These are phyloP conservation scores for Thermothielavioides terrestris DNA, from an alignment of 495 filamentous ascomycete genomes.

Conservation along the genomic window DNA sequence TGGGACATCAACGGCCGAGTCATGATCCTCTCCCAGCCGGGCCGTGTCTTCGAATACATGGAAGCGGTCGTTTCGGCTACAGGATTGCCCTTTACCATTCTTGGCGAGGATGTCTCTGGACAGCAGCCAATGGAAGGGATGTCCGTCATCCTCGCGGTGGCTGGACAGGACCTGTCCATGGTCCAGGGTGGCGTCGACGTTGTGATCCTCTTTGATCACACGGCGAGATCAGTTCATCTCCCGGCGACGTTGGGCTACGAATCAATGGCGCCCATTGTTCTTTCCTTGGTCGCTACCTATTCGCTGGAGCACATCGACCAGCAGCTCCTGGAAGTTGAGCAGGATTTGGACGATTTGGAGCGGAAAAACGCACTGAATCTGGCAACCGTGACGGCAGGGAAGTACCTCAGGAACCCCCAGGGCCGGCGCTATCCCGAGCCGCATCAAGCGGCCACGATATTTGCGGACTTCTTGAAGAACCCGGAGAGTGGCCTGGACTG, in stretches of 20 bases:
- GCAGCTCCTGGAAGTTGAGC: constrained; percentile 19
- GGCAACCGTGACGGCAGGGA: constrained; percentile 22
- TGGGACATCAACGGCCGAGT: constrained; percentile 27
- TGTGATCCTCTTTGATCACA: constrained; percentile 36
- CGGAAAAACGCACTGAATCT: constrained; percentile 34
- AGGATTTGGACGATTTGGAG: constrained; percentile 25
- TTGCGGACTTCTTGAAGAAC: constrained; percentile 27
- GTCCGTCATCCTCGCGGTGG: constrained; percentile 15
- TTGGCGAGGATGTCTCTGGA: constrained; percentile 6
- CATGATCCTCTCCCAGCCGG: constrained; percentile 34
- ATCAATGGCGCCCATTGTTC: constrained; percentile 16
- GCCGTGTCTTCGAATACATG: constrained; percentile 31
- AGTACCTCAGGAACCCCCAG: constrained; percentile 25
- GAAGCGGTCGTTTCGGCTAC: constrained; percentile 25
- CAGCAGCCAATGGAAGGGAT: neutral
- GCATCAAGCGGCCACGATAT: constrained; percentile 27
- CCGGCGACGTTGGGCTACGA: constrained; percentile 9
- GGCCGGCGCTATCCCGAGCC: constrained; percentile 17
- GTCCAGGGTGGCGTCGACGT: constrained; percentile 23
- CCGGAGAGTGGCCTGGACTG: constrained; percentile 26
- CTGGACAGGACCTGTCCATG: constrained; percentile 14
- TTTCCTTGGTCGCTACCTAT: constrained; percentile 29
- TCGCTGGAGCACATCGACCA: constrained; percentile 41
- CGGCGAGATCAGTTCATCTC: constrained; percentile 20
- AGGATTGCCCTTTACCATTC: constrained; percentile 15